Evolutionary conservation across 352 stramenopile species (phyloP).

Genomic region (Pythium apleroticum): DNA sequence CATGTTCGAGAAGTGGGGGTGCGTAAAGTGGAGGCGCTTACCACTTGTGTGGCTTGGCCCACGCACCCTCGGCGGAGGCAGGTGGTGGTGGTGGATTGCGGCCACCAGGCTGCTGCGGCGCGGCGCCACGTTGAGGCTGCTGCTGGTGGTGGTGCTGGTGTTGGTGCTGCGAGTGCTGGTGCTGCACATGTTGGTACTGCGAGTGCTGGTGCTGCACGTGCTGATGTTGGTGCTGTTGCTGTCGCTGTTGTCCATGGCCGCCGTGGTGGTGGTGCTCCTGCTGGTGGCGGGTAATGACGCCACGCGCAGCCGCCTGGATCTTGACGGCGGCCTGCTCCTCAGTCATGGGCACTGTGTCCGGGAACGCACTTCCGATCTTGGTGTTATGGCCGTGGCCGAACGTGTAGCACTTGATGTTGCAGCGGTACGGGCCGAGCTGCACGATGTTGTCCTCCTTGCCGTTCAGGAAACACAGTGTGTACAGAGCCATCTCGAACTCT

Average conservation of each 20-base stretch:
- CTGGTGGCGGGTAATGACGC: constrained; percentile 33
- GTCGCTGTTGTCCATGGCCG: constrained; percentile 1
- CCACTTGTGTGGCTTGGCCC: constrained; percentile 70
- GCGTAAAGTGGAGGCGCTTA: constrained; percentile 20
- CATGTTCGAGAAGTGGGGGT: not conserved
- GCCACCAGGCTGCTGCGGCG: constrained; percentile 2
- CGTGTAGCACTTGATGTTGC: constrained; percentile 90
- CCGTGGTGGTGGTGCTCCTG: constrained; percentile 11
- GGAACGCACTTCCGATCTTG: constrained; percentile 85
- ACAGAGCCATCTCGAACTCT: constrained; percentile 97
- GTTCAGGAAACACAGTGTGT: constrained; percentile 95
- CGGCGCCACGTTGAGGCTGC: constrained; percentile 6
- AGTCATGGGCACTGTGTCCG: constrained; percentile 67
- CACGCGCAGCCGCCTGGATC: constrained; percentile 71
- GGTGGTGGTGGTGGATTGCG: constrained; percentile 11
- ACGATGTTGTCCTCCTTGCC: constrained; percentile 87
- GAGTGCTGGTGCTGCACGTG: constrained; percentile 11
- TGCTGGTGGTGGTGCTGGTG: constrained; percentile 7
- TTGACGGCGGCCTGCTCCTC: constrained; percentile 72
- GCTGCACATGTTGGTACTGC: not conserved
- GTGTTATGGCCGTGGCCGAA: constrained; percentile 70
- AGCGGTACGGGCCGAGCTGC: constrained; percentile 80
- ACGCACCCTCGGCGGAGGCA: constrained; percentile 37
- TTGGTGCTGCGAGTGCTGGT: not conserved
- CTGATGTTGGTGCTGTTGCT: no score